Conservation (phyloP, 1,284 basidiomycete genomes). For the Trametes pubescens region DNA sequence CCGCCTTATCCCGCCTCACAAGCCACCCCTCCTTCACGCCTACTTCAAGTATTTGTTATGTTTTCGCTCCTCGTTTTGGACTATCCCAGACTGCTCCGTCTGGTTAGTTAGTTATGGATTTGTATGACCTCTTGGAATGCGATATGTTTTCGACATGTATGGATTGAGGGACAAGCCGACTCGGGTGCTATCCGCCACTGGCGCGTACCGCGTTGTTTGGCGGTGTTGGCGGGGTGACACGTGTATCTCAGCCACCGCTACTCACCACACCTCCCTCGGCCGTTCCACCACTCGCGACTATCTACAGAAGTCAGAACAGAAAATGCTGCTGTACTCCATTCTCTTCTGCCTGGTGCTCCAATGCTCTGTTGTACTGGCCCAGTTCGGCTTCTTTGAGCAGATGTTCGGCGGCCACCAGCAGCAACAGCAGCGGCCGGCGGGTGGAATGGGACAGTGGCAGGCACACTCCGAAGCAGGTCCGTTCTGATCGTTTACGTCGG, state of each 20-base stretch:
- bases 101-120: constrained; percentile 21
- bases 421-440: constrained; percentile 38
- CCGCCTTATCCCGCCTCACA: not conserved
- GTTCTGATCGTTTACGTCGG: constrained; percentile 18
- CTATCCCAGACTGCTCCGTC: not conserved
- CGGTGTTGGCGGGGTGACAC: constrained; percentile 24
- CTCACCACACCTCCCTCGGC: not conserved
- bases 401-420: constrained; percentile 66
- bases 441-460: constrained; percentile 57
- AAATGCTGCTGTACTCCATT: constrained; percentile 24
- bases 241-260: constrained; percentile 11
- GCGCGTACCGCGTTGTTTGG: constrained; percentile 28
- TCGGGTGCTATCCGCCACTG: constrained; percentile 1
- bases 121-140: constrained; percentile 24
- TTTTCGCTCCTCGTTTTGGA: constrained; percentile 10
- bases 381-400: constrained; percentile 71
- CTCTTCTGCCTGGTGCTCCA: constrained; percentile 22
- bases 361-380: constrained; percentile 44
- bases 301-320: not conserved
- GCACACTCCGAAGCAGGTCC: constrained; percentile 57
- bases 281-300: not conserved
- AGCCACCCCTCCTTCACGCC: not conserved
- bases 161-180: not conserved
- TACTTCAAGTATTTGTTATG: not conserved
- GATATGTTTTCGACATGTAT: constrained; percentile 19